A percentile compares a stretch with the other conserved stretches of the same genome.
Evolutionary conservation across 1,139 yeast genomes (phyloP).

Genomic region (Kodamaea derodonti): DNA sequence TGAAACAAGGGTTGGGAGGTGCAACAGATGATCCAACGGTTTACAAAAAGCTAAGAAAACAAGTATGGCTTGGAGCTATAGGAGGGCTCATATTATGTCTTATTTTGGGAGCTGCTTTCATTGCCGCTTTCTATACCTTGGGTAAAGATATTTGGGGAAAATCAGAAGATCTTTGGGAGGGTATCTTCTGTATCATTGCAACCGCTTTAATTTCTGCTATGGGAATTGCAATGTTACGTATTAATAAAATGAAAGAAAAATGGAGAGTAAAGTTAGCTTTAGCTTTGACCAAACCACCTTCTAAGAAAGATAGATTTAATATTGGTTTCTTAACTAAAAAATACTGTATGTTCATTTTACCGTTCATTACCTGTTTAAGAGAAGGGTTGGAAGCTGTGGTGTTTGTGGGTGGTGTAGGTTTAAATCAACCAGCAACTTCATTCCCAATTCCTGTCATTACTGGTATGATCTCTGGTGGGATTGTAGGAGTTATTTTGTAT

Average conservation of each 20-base stretch:
- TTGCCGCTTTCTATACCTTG: conserved; percentile 21
- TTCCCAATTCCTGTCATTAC: conserved; percentile 37
- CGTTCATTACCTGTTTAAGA: conserved; percentile 42
- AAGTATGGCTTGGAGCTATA: conserved; percentile 25
- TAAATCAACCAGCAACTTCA: conserved; percentile 35
- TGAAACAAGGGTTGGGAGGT: conserved; percentile 76
- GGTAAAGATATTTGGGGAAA: conserved; percentile 20
- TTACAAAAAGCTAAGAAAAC: conserved; percentile 52
- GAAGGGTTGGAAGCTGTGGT: conserved; percentile 50
- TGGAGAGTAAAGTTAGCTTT: conserved; percentile 49
- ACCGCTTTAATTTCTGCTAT: conserved; percentile 23
- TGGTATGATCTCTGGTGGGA: conserved; percentile 34
- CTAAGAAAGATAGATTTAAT: conserved; percentile 14
- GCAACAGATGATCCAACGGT: conserved; percentile 44
- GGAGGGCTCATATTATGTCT: conserved; percentile 20
- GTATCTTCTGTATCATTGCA: conserved; percentile 23
- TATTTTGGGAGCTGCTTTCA: conserved; percentile 22
- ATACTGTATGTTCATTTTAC: conserved; percentile 38
- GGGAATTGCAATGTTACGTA: conserved; percentile 27
- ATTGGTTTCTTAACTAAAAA: conserved; percentile 25
- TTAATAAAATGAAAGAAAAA: conserved; percentile 41
- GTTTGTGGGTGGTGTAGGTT: conserved; percentile 47
- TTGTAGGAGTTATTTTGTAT: conserved; percentile 35
- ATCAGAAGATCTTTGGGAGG: conserved; percentile 28
- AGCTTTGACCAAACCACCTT: conserved; percentile 23